These are phyloP conservation scores for Aciculoconidium aculeatum DNA, from an alignment of 805 yeast genomes.

Conservation along the genomic window DNA sequence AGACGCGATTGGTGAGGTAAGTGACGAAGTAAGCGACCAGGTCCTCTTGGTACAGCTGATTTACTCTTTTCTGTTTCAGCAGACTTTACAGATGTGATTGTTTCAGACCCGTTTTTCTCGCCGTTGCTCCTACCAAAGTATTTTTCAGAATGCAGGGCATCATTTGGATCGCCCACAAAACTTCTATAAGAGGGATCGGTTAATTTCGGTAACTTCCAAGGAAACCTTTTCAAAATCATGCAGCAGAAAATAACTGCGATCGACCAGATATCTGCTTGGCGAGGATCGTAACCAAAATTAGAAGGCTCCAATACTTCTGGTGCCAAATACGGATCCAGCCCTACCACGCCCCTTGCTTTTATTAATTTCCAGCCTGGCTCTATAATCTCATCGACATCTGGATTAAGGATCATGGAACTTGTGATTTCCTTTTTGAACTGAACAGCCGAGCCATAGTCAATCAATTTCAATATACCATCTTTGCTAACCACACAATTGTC, in stretches of 20 bases:
- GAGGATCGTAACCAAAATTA: slow-evolving; percentile 65
- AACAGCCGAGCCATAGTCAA: slow-evolving; percentile 92
- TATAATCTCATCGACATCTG: slow-evolving; percentile 11
- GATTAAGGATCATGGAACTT: slow-evolving; percentile 3
- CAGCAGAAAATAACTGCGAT: slow-evolving; percentile 89
- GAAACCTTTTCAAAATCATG: slow-evolving; percentile 80
- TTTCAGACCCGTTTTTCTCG: background rate
- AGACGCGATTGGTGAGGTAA: slow-evolving; percentile 63
- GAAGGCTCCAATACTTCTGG: slow-evolving; percentile 70
- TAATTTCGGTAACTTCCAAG: slow-evolving; percentile 90
- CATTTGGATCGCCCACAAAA: slow-evolving; percentile 38
- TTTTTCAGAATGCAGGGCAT: too few species aligned
- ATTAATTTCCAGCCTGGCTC: slow-evolving; percentile 48
- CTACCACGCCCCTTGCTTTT: slow-evolving; percentile 80
- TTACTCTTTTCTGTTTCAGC: slow-evolving; percentile 21
- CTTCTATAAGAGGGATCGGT: slow-evolving; percentile 71
- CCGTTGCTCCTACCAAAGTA: background rate
- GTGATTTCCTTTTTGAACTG: slow-evolving; percentile 58
- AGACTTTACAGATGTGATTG: background rate
- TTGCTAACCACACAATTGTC: slow-evolving; percentile 86
- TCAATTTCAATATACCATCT: slow-evolving; percentile 73
- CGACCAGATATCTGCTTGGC: slow-evolving; percentile 90
- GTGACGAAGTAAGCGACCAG: slow-evolving; percentile 62
- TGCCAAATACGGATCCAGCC: slow-evolving; percentile 92
- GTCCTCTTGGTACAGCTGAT: slow-evolving; percentile 51